phyloP scores from a whole-genome alignment of 371 early-diverging fungal species.

The Coemansia sp. region DNA sequence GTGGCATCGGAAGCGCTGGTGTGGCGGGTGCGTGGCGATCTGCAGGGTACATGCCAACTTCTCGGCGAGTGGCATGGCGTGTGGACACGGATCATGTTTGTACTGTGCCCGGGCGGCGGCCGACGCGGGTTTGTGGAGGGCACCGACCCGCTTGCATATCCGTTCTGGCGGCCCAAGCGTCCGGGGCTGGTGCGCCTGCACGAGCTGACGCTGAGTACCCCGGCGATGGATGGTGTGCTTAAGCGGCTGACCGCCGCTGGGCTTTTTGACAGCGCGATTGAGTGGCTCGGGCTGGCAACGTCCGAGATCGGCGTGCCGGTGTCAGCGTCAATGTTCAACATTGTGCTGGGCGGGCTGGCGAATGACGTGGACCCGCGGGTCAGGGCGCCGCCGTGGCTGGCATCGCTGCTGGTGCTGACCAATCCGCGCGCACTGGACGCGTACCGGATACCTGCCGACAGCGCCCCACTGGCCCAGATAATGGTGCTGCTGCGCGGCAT shows the following conservation, averaged over 20 bases:
- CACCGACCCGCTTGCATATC: conserved; percentile 13
- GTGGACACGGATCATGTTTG: conserved; percentile 29
- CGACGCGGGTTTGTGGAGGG: conserved; percentile 17
- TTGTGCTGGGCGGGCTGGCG: conserved; percentile 21
- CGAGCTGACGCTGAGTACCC: conserved; percentile 34
- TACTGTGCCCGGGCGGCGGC: conserved; percentile 29
- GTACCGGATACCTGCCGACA: conserved; percentile 1
- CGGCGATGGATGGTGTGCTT: conserved; percentile 18
- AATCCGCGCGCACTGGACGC: conserved; percentile 9
- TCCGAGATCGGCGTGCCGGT: conserved; percentile 31
- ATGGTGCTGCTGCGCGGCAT: conserved; percentile 30
- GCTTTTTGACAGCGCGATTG: conserved; percentile 7
- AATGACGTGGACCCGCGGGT: background rate
- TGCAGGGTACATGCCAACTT: conserved; percentile 22
- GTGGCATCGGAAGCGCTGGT: conserved; percentile 31
- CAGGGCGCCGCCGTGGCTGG: background rate
- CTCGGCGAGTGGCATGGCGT: conserved; percentile 30
- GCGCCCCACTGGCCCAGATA: background rate
- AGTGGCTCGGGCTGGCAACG: conserved; percentile 36
- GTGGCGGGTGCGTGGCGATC: conserved; percentile 1
- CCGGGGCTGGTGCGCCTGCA: conserved; percentile 32
- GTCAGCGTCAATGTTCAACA: conserved; percentile 30
- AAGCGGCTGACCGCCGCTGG: conserved; percentile 9
- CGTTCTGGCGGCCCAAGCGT: conserved; percentile 39
- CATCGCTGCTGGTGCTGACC: conserved; percentile 9